A percentile compares a stretch with the other conserved stretches of the same genome.
Conservation (phyloP, 192 early-diverging fungal genomes). For the Glomus cerebriforme region DNA sequence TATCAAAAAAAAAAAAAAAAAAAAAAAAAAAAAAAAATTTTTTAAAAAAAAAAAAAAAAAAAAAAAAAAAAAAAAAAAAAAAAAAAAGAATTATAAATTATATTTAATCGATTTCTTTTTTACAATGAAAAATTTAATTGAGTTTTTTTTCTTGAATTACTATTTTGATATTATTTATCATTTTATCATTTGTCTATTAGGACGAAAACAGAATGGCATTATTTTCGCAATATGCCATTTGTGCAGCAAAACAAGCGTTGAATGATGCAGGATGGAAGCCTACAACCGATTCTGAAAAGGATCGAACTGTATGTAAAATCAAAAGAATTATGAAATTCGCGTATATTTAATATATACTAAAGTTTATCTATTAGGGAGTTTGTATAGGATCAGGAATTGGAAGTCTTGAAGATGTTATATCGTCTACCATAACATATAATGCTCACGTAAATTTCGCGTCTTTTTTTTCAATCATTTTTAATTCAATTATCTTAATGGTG, state of each 20-base stretch:
- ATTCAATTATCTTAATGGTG: not conserved
- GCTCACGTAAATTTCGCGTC: conserved; percentile 47
- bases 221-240: conserved; percentile 87
- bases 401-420: conserved; percentile 80
- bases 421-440: conserved; percentile 54
- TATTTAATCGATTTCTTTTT: not conserved
- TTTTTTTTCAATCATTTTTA: not conserved
- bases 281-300: conserved; percentile 53
- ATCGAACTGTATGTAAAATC: conserved; percentile 59
- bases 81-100: conserved; percentile 9
- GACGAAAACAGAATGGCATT: conserved; percentile 75
- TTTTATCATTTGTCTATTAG: conserved; percentile 42
- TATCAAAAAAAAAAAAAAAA: not conserved
- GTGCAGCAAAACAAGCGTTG: conserved; percentile 83
- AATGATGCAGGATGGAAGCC: conserved; percentile 77
- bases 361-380: conserved; percentile 65
- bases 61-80: not conserved
- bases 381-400: conserved; percentile 96
- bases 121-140: not conserved
- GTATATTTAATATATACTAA: too few relatives aligned
- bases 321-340: conserved; percentile 2
- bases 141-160: too few relatives aligned
- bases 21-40: not conserved
- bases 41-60: too few relatives aligned
- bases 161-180: not conserved